Evolutionary conservation across 192 early-diverging fungal species (phyloP), one percentile per base, ranked within the genome.

Genomic region (Coemansia sp.): DNA sequence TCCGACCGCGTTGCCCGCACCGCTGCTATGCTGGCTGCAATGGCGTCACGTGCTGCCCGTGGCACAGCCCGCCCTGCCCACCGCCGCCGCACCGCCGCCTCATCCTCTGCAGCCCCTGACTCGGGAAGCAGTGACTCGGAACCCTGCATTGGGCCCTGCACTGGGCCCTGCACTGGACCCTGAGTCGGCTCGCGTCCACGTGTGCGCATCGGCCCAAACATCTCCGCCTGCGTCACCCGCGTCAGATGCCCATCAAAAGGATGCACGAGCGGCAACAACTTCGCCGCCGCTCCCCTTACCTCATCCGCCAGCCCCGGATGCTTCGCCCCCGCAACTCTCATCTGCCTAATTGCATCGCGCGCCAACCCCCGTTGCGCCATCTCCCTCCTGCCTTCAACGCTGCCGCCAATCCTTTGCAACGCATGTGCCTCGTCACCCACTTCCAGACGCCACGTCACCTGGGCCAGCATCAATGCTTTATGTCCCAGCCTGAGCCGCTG

Each of bases 171-270:
- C 0, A 0, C 5, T 7, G 6, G 28, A 31, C 28, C 28, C 28
- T 31, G 28, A 31, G 28, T 31, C 28, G 40, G 12, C 40, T 42
- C 40, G 40, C 40, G 40, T 3, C 40, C 40, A 11, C 40, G 52
- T 38, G 20, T 49, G 34, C 65, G 59, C 12, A 78, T 68, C 17
- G 75, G 75, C 14, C 75, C 75, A 37, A 78, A 78, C 8, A 62
- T 60, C 6, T 36, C 59, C 10, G 61, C 26, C 57, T 69, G 75
- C 7, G 66, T 17, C 0, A 63, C 59, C 14, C 75, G 69, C 19
- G 75, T 78, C 23, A 69, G 42, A 44, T 78, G 75, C 11, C 75
- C 75, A 53, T 78, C 75, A 37, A 78, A 78, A 36, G 75, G 75
- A 48, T 78, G 75, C 28, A 78, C 70, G 46, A 78, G 68, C 1